Evolutionary conservation across 306 rosid species (phyloP).

Genomic region (Fragaria vesca): DNA sequence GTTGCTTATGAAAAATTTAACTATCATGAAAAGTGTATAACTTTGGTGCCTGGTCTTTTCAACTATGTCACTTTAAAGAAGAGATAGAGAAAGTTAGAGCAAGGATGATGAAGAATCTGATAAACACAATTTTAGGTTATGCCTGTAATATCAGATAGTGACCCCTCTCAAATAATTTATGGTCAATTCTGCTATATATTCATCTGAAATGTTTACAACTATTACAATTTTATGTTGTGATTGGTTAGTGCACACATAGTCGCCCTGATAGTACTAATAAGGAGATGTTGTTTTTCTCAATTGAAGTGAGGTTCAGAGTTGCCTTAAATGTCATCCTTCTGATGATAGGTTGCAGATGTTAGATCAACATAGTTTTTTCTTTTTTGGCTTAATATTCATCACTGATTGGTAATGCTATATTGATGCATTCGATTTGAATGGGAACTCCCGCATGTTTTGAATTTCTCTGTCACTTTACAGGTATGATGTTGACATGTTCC

Average conservation of each 20-base stretch:
- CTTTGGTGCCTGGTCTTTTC: not conserved
- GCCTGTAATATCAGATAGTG: not conserved
- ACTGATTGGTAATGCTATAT: not conserved
- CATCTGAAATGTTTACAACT: not conserved
- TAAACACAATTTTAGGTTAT: not conserved
- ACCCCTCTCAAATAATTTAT: not conserved
- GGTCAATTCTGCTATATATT: too few relatives aligned
- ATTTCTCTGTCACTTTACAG: conserved; percentile 45
- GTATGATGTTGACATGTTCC: conserved; percentile 83
- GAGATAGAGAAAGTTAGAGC: not conserved
- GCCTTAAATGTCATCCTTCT: not conserved
- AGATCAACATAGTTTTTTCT: not conserved
- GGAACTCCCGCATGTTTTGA: conserved; percentile 3
- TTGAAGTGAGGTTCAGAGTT: not conserved
- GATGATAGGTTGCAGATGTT: not conserved
- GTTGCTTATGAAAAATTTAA: not conserved
- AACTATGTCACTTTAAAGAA: not conserved
- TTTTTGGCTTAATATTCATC: not conserved
- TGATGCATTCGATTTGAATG: not conserved
- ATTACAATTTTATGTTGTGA: not conserved
- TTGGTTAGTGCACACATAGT: not conserved
- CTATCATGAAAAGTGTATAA: not conserved
- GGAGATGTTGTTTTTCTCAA: not conserved
- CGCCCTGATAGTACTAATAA: not conserved
- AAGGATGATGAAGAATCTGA: not conserved